Conservation (phyloP, 306 rosid species). For the Begonia fuchsioides region DNA sequence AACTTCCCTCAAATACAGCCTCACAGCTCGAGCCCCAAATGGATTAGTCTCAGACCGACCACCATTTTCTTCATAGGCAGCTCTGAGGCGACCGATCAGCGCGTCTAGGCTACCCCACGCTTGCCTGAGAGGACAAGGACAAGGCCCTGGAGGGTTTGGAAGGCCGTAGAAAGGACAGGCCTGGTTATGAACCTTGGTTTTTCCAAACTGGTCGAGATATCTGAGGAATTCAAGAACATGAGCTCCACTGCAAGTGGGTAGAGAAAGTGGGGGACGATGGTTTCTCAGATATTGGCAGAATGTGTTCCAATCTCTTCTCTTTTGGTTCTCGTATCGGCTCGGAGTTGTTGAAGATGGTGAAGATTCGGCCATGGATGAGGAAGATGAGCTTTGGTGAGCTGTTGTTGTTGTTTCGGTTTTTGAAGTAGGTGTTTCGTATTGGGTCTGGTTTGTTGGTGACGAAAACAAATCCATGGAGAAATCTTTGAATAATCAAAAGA, state of each 20-base stretch:
- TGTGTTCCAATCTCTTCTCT: slow-evolving; percentile 90
- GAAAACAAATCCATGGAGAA: slow-evolving; percentile 46
- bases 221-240: slow-evolving; percentile 85
- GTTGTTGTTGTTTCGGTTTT: no score
- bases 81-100: slow-evolving; percentile 84
- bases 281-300: slow-evolving; percentile 80
- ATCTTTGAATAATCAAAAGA: neutral
- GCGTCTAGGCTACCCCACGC: slow-evolving; percentile 99
- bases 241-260: slow-evolving; percentile 48
- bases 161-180: slow-evolving; percentile 76
- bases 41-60: slow-evolving; percentile 55
- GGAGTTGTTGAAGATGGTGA: slow-evolving; percentile 22
- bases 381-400: no score
- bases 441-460: slow-evolving; percentile 18
- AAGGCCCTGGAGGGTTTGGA: slow-evolving; percentile 73
- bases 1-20: slow-evolving; percentile 72
- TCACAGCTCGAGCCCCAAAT: slow-evolving; percentile 51
- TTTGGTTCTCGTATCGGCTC: slow-evolving; percentile 86
- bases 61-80: slow-evolving; percentile 77
- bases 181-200: slow-evolving; percentile 79
- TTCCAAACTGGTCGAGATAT: slow-evolving; percentile 83
- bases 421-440: neutral
- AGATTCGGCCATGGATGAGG: neutral
- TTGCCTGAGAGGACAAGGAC: slow-evolving; percentile 87
- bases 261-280: slow-evolving; percentile 62